Evolutionary conservation across 257 asterid genomes (phyloP), one percentile per base, ranked within the genome.

Genomic region (Solanum tacnaense): DNA sequence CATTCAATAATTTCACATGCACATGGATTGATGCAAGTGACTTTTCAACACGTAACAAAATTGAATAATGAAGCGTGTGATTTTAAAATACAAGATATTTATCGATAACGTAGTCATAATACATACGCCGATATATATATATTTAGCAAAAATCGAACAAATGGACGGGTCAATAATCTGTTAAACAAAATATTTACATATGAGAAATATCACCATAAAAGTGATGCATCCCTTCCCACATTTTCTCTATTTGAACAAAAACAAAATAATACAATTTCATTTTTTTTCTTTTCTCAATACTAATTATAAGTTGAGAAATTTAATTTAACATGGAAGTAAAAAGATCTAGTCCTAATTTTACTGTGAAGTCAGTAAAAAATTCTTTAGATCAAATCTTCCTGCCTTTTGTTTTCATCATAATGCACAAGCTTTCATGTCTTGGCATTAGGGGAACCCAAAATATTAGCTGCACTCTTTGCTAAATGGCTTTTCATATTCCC

Each of bases 401-500:
- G 68, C 29, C 21, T 46, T 81, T 49, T 31, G 41, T 81, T 29
- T 79, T 46, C 38, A 25, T 6, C 84, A 39, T 39, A 78, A 92
- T 70, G 93, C 93, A 88, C 86, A 82, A 81, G 44, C 27, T 92
- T 91, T 95, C 97, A 70, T 92, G 94, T 84, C 91, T 94, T 93
- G 12, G 97, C 87, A 82, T 92, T 89, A 13, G 98, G 95, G 78
- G 99, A 93, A 86, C 94, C 96, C 52, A 94, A 87, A 85, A 91
- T 86, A 86, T 34, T 90, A 36, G 87, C 88, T 71, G 98, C 92
- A 46, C 92, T 98, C 87, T 94, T 96, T 71, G 93, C 93, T 74
- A 88, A 49, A 90, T 94, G 98, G 70, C 95, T 89, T 91, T 92
- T 96, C 10, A 94, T 87, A 93, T 88, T 88, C 82, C 96, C 98